A percentile compares a stretch with the other conserved stretches of the same genome.
phyloP scores from a whole-genome alignment of 2,329 filamentous ascomycete species.

The Ceratocystis variospora region DNA sequence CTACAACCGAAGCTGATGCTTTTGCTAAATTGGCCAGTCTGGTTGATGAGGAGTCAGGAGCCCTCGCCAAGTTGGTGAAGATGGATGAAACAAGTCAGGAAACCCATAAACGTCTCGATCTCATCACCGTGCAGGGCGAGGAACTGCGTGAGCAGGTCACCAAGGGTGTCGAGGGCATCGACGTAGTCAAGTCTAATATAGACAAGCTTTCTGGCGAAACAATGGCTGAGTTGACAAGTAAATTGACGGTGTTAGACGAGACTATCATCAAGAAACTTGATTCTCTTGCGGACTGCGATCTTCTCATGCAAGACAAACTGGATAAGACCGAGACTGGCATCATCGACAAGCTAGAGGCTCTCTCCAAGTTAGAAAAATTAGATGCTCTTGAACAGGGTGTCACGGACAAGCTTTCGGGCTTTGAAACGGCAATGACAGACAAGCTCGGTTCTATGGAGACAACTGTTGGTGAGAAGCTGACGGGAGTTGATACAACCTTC shows the following conservation, averaged over 20 bases:
- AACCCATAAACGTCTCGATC: slow-evolving; percentile 16
- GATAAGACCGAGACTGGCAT: slow-evolving; percentile 14
- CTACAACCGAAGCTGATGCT: slow-evolving; percentile 15
- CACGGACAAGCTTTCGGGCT: slow-evolving; percentile 14
- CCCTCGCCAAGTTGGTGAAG: slow-evolving; percentile 11
- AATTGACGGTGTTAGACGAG: slow-evolving; percentile 5
- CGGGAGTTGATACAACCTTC: slow-evolving; percentile 12
- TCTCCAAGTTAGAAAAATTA: slow-evolving; percentile 12
- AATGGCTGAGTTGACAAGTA: neutral
- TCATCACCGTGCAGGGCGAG: slow-evolving; percentile 16
- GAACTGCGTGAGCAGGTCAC: slow-evolving; percentile 15
- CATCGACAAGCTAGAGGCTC: slow-evolving; percentile 14
- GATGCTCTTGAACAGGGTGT: slow-evolving; percentile 14
- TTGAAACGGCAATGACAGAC: slow-evolving; percentile 8
- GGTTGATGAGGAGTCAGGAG: slow-evolving; percentile 15
- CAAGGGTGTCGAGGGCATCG: slow-evolving; percentile 14
- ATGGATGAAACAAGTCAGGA: slow-evolving; percentile 12
- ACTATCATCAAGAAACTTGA: slow-evolving; percentile 9
- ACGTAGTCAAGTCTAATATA: slow-evolving; percentile 12
- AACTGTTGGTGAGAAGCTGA: slow-evolving; percentile 14
- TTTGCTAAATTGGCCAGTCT: slow-evolving; percentile 14
- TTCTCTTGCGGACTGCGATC: slow-evolving; percentile 15
- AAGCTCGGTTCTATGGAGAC: slow-evolving; percentile 2
- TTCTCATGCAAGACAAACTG: slow-evolving; percentile 16
- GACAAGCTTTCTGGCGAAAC: slow-evolving; percentile 10